Conservation (phyloP, 371 early-diverging fungal genomes). For the Saksenaea oblongispora region DNA sequence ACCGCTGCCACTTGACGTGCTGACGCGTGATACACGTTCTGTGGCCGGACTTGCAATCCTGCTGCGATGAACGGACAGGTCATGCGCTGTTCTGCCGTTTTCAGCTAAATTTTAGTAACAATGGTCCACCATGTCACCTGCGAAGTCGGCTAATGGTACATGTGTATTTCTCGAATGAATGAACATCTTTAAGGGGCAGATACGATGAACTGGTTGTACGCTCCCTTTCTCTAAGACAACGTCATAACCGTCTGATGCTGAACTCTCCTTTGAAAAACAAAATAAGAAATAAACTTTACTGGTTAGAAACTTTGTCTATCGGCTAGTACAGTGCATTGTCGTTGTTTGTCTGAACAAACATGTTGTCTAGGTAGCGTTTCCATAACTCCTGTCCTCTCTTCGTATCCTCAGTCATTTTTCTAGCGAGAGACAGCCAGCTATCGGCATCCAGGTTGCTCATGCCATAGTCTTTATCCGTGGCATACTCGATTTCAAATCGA, state of each 20-base stretch:
- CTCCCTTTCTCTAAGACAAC: background rate
- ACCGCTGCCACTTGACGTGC: too few relatives aligned
- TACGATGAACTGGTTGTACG: background rate
- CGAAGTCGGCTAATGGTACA: too few relatives aligned
- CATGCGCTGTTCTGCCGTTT: too few relatives aligned
- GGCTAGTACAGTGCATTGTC: constrained; percentile 39
- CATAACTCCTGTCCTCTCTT: constrained; percentile 16
- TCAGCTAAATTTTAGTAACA: too few relatives aligned
- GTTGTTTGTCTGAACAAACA: constrained; percentile 37
- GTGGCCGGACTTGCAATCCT: too few relatives aligned
- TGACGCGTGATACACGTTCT: too few relatives aligned
- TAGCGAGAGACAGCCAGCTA: constrained; percentile 47
- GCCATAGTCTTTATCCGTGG: constrained; percentile 51
- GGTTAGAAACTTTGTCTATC: background rate
- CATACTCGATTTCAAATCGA: constrained; percentile 50
- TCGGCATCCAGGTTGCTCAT: constrained; percentile 53
- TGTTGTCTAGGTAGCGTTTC: constrained; percentile 24
- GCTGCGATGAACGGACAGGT: too few relatives aligned
- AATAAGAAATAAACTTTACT: constrained; percentile 6
- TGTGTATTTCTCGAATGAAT: too few relatives aligned
- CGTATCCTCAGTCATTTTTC: constrained; percentile 21
- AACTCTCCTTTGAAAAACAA: too few relatives aligned
- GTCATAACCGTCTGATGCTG: too few relatives aligned
- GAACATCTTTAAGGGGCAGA: too few relatives aligned
- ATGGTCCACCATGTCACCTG: too few relatives aligned